phyloP scores from a whole-genome alignment of 192 early-diverging fungal genomes.

The Chytriomyces hyalinus region DNA sequence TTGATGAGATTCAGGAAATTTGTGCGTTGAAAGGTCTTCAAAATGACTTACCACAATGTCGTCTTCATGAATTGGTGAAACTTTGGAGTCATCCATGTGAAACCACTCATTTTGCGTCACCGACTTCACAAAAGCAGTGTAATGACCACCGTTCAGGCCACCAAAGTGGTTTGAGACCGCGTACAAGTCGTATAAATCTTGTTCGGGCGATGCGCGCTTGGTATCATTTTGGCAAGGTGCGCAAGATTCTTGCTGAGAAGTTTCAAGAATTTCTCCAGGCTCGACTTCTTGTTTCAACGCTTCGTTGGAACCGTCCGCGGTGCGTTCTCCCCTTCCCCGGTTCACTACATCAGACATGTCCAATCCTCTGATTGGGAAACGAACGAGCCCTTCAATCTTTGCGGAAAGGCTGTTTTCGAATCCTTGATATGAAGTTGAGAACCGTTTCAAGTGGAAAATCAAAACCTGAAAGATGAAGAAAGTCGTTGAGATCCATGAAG shows the following conservation, averaged over 20 bases:
- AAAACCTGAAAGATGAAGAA: conserved; percentile 56
- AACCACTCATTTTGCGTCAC: conserved; percentile 73
- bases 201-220: conserved; percentile 7
- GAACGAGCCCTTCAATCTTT: conserved; percentile 78
- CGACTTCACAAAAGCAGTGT: conserved; percentile 72
- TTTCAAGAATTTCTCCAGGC: neutral
- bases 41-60: conserved; percentile 27
- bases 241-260: conserved; percentile 19
- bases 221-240: neutral
- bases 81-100: conserved; percentile 78
- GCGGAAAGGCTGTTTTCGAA: conserved; percentile 60
- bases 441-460: conserved; percentile 87
- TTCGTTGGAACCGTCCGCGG: neutral
- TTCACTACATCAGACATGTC: conserved; percentile 70
- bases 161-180: conserved; percentile 58
- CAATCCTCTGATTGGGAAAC: conserved; percentile 75
- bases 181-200: conserved; percentile 78
- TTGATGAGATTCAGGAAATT: neutral
- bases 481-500: neutral
- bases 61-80: conserved; percentile 28
- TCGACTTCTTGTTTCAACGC: neutral
- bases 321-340: neutral
- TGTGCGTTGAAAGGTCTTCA: neutral
- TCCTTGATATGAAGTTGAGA: conserved; percentile 69
- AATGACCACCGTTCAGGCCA: conserved; percentile 41